These are phyloP conservation scores for Wickerhamomyces sp. DNA, from an alignment of 1,139 yeast species.

Conservation along the genomic window DNA sequence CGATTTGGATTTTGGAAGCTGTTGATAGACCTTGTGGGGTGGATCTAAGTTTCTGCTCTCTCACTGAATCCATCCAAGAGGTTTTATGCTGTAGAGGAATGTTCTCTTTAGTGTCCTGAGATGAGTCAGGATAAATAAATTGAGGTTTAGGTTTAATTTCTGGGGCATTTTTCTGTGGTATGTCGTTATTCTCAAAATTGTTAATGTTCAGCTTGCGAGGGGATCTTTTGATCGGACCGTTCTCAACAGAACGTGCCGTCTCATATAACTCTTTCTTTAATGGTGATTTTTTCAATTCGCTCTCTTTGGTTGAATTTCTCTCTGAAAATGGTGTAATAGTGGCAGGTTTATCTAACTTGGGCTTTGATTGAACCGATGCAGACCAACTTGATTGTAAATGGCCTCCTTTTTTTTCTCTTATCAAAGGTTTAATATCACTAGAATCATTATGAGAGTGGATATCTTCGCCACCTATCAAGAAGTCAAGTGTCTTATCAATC, in stretches of 20 bases:
- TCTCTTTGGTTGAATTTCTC: conserved; percentile 2
- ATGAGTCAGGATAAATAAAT: too few relatives aligned
- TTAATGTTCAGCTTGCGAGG: conserved; percentile 13
- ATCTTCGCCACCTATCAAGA: conserved; percentile 12
- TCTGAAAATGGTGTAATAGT: conserved; percentile 1
- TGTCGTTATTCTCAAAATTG: background rate
- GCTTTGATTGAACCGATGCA: conserved; percentile 5
- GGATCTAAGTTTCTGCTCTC: conserved; percentile 1
- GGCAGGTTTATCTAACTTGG: conserved; percentile 4
- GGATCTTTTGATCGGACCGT: conserved; percentile 11
- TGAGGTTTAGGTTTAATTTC: conserved; percentile 3
- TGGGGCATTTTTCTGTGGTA: background rate
- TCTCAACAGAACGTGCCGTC: background rate
- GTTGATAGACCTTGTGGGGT: conserved; percentile 3
- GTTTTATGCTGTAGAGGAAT: background rate
- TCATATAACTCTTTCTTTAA: conserved; percentile 6
- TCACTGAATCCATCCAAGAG: background rate
- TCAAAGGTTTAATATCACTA: conserved; percentile 3
- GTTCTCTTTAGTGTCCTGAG: too few relatives aligned
- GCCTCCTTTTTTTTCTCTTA: conserved; percentile 10
- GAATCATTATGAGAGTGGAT: too few relatives aligned
- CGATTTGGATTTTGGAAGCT: background rate
- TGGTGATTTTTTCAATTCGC: conserved; percentile 14
- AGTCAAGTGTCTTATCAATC: conserved; percentile 16
- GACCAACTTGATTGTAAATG: conserved; percentile 3